A percentile compares a stretch with the other conserved stretches of the same genome.
These are phyloP conservation scores for Alternaria arbusti DNA, from an alignment of 2,329 filamentous ascomycete species.

Conservation along the genomic window DNA sequence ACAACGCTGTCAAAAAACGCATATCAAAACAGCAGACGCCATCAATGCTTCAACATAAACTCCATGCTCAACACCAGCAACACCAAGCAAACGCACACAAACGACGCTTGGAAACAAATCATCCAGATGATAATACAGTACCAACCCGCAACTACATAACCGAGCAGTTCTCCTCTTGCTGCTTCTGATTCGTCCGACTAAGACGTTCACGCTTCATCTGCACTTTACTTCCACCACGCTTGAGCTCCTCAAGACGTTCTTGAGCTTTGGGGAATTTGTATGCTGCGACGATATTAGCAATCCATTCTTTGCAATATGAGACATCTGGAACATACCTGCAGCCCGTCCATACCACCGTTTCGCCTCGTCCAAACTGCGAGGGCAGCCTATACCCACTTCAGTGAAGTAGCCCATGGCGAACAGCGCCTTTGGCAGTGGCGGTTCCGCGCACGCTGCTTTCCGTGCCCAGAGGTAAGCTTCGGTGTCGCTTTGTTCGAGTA, in stretches of 20 bases:
- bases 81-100: not conserved
- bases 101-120: not conserved
- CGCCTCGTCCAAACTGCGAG: conserved; percentile 88
- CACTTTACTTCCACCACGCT: conserved; percentile 74
- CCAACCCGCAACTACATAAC: conserved; percentile 68
- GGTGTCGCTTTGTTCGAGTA: conserved; percentile 89
- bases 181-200: conserved; percentile 79
- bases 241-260: conserved; percentile 90
- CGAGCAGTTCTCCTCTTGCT: conserved; percentile 86
- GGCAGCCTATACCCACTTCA: conserved; percentile 89
- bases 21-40: not conserved
- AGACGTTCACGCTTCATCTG: conserved; percentile 79
- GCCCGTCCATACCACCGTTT: conserved; percentile 98
- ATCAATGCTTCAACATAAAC: not conserved
- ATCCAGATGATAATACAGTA: not conserved
- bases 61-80: not conserved
- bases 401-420: conserved; percentile 99
- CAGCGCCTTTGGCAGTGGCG: conserved; percentile 82
- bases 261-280: conserved; percentile 95
- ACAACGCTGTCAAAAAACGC: too few relatives aligned
- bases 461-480: conserved; percentile 97
- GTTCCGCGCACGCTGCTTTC: conserved; percentile 85
- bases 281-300: conserved; percentile 60
- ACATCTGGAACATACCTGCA: conserved; percentile 72
- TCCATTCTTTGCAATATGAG: not conserved